Conservation (phyloP, 179 eudicot genomes). For the Corrigiola litoralis region DNA sequence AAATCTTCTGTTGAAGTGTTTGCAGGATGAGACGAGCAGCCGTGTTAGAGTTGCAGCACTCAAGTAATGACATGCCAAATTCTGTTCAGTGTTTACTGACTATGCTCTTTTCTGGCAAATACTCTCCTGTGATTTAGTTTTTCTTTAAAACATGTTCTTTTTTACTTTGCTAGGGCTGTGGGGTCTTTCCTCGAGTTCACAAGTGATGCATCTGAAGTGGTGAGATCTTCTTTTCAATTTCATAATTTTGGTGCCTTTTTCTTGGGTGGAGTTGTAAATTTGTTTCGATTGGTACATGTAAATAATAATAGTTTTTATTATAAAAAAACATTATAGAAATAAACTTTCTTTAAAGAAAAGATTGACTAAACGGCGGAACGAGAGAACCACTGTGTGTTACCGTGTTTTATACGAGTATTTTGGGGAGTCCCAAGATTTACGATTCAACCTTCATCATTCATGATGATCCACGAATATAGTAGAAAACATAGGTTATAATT, state of each 20-base stretch:
- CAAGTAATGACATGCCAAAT: slow-evolving; percentile 49
- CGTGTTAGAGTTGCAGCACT: slow-evolving; percentile 97
- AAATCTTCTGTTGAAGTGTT: slow-evolving; percentile 71
- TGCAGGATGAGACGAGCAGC: slow-evolving; percentile 87
- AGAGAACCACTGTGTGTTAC: too few species aligned
- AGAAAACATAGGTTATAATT: too few species aligned
- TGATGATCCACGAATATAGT: too few species aligned
- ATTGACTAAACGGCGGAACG: too few species aligned
- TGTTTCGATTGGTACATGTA: too few species aligned
- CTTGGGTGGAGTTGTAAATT: too few species aligned
- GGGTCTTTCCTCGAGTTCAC: slow-evolving; percentile 93
- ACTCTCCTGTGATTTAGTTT: not conserved
- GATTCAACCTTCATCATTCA: too few species aligned
- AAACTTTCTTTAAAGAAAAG: too few species aligned
- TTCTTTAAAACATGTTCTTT: slow-evolving; percentile 11
- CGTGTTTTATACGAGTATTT: too few species aligned
- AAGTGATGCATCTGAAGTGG: slow-evolving; percentile 79
- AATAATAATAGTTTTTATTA: too few species aligned
- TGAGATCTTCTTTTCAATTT: slow-evolving; percentile 25
- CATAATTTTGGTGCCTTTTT: not conserved
- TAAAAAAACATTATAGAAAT: too few species aligned
- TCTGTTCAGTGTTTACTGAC: not conserved
- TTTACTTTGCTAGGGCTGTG: slow-evolving; percentile 66
- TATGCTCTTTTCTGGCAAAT: not conserved
- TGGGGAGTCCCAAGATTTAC: too few species aligned